A percentile compares a stretch with the other conserved stretches of the same genome.
Evolutionary conservation across 345 rosid species (phyloP).

Genomic region (Eutrema japonicum): DNA sequence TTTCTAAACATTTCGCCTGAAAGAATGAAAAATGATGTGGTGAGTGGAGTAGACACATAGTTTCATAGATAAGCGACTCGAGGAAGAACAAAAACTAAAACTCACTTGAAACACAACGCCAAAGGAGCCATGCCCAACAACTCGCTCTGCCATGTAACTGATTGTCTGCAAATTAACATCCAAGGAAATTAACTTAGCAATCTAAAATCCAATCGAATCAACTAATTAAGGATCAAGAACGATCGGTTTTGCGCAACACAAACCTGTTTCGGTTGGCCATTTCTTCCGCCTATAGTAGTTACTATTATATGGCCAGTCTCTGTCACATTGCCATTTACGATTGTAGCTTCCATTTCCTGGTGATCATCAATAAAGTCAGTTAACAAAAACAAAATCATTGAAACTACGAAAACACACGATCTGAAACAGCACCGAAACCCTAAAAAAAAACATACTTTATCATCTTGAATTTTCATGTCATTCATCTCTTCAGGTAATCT

Average conservation of each 20-base stretch:
- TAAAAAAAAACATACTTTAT: constrained; percentile 52
- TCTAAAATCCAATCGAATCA: neutral
- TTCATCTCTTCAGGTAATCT: constrained; percentile 86
- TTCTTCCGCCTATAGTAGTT: constrained; percentile 94
- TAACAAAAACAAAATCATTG: neutral
- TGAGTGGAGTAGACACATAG: constrained; percentile 18
- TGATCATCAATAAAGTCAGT: constrained; percentile 16
- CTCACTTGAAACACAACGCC: constrained; percentile 98
- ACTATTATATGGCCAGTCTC: constrained; percentile 97
- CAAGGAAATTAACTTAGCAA: constrained; percentile 15
- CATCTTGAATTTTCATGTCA: constrained; percentile 90
- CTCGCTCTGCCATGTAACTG: constrained; percentile 99
- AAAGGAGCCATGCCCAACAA: constrained; percentile 95
- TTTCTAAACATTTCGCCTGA: constrained; percentile 94
- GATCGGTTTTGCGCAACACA: neutral
- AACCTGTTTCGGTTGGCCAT: constrained; percentile 97
- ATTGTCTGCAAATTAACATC: constrained; percentile 65
- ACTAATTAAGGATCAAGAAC: neutral
- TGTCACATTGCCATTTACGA: constrained; percentile 84
- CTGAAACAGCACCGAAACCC: neutral
- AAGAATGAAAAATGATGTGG: neutral
- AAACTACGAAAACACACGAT: neutral
- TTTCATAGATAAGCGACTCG: neutral
- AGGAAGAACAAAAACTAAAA: constrained; percentile 1
- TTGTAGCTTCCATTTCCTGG: constrained; percentile 93